These are phyloP conservation scores for Mytilinidion resinicola DNA, from an alignment of 495 filamentous ascomycete species.

Conservation along the genomic window DNA sequence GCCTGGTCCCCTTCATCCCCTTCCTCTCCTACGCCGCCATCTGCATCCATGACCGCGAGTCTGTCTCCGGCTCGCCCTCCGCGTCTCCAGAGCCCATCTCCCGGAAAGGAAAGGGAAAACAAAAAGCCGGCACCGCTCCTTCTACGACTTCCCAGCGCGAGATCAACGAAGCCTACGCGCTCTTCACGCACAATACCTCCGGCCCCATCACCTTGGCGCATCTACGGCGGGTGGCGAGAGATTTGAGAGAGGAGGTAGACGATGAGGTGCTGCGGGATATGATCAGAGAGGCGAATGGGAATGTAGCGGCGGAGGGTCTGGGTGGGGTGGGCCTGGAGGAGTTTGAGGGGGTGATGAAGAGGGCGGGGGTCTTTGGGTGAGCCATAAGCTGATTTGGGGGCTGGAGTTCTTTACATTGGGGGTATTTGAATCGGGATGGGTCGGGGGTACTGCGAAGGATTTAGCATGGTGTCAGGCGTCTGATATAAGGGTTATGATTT, in stretches of 20 bases:
- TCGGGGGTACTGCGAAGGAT: too few relatives aligned
- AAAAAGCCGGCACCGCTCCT: not conserved
- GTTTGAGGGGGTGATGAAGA: constrained; percentile 78
- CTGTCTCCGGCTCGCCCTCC: constrained; percentile 45
- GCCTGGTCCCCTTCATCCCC: constrained; percentile 63
- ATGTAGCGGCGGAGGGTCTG: constrained; percentile 57
- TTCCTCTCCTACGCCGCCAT: constrained; percentile 84
- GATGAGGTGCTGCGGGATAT: constrained; percentile 84
- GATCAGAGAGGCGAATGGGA: constrained; percentile 84
- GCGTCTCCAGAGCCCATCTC: not conserved
- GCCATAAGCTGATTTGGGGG: not conserved
- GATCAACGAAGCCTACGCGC: constrained; percentile 67
- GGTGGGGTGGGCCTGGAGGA: constrained; percentile 69
- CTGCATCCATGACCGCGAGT: constrained; percentile 53
- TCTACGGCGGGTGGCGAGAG: constrained; percentile 69
- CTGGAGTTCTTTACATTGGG: too few relatives aligned
- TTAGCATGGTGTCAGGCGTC: too few relatives aligned
- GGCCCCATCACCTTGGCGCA: constrained; percentile 66
- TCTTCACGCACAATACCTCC: constrained; percentile 59
- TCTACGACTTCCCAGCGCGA: constrained; percentile 39
- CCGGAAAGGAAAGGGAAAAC: too few relatives aligned
- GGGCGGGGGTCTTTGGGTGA: constrained; percentile 72
- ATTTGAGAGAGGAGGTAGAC: constrained; percentile 71
- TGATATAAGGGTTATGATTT: too few relatives aligned
- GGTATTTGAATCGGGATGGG: too few relatives aligned